phyloP scores from a whole-genome alignment of 192 early-diverging fungal genomes.

The Jimgerdemannia flammicorona region DNA sequence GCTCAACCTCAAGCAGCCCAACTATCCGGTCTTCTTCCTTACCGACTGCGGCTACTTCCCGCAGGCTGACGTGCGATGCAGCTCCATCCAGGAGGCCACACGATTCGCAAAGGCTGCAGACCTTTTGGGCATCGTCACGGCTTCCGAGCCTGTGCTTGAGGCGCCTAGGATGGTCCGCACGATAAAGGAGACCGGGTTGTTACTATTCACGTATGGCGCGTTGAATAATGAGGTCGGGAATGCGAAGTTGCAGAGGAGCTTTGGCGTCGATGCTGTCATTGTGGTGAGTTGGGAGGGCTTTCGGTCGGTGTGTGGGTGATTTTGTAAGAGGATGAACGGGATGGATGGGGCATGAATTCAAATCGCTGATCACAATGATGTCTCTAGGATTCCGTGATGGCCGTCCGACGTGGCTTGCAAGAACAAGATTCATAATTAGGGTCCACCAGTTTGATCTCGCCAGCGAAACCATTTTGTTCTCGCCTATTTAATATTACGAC shows the following conservation, averaged over 20 bases:
- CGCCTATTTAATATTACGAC: no score
- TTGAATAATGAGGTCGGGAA: constrained; percentile 72
- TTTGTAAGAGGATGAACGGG: no score
- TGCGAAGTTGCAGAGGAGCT: constrained; percentile 66
- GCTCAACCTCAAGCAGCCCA: constrained; percentile 81
- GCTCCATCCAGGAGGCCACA: constrained; percentile 76
- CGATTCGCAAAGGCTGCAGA: constrained; percentile 69
- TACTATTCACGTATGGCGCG: constrained; percentile 81
- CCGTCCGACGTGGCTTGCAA: no score
- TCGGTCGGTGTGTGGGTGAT: background rate
- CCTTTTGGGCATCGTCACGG: constrained; percentile 78
- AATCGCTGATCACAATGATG: no score
- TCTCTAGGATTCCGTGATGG: no score
- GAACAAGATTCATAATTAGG: no score
- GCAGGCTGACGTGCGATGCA: constrained; percentile 77
- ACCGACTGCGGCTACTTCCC: constrained; percentile 74
- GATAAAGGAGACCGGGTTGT: constrained; percentile 67
- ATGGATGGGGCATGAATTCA: no score
- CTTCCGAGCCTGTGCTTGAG: constrained; percentile 67
- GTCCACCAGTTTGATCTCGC: no score
- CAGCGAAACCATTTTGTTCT: no score
- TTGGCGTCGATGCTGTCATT: constrained; percentile 87
- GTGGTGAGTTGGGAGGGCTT: constrained; percentile 41
- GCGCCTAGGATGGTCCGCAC: constrained; percentile 66
- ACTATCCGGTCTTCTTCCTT: constrained; percentile 89